Evolutionary conservation across 148 eudicot genomes (phyloP), one percentile per base, ranked within the genome.

Genomic region (Camellia japonica): DNA sequence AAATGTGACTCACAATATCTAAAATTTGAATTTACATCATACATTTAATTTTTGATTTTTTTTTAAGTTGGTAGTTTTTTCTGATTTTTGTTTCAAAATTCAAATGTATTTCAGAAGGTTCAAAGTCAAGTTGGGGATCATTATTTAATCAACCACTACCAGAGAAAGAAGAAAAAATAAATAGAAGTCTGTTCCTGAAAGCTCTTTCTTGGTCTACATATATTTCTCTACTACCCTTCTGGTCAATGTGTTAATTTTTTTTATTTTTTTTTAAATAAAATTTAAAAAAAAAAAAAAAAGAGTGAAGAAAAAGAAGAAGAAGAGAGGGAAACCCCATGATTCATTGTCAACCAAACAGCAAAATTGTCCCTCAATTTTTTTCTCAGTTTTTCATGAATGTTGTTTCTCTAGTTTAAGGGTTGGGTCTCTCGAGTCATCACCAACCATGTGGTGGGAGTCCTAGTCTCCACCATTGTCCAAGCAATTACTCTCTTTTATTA

Each of bases 331-430:
- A 15, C 30, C 72, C 80, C 79, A 77, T 77, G 61, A 77, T 38
- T 77, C 61, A 52, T 52, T 77, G 80, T 66, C 80, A 77, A 66
- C 72, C 72, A 38, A 77, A 77, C 72, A 65, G 49, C 46, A 38
- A 38, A 52, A 72, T 66, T 65, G 72, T 77, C 46, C 80, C 80
- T 18, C 72, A 38, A 65, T 52, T 77, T 64, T 65, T 51, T 77
- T 72, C 71, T 66, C 16, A 65, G 38, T 77, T 64, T 65, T 51
- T 77, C 80, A 61, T 52, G 80, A 77, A 77, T 38, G 16, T 77
- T 52, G 5, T 52, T 52, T 1, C 5, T 20, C 61, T 47, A 20
- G 52, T 63, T 66, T 23, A 15, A 54, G 71, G 71, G 68, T 47
- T 42, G 5, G 11, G 72, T 9, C 18, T 52, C 49, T 52, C 49